Conservation (phyloP, 164 flowering plant species). For the Paratinospora sagittata region DNA sequence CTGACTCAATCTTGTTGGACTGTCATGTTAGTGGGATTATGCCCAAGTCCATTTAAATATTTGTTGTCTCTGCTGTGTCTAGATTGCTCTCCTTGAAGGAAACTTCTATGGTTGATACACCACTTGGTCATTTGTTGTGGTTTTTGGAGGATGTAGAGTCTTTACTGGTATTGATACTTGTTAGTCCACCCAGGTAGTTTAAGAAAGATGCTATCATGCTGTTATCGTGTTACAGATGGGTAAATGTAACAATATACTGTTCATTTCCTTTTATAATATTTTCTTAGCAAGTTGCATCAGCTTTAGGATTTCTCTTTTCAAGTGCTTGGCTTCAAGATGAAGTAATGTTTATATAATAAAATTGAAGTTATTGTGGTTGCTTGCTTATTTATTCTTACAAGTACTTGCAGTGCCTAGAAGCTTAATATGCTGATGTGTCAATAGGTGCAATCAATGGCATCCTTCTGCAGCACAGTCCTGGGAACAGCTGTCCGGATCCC, state of each 20-base stretch:
- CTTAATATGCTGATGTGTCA: not conserved
- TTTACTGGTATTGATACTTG: no score
- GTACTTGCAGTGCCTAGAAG: not conserved
- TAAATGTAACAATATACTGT: not conserved
- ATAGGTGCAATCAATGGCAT: conserved; percentile 87
- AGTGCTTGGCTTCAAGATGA: not conserved
- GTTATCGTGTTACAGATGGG: no score
- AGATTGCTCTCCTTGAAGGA: no score
- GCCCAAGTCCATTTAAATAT: no score
- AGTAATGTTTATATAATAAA: not conserved
- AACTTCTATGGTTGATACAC: no score
- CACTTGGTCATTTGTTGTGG: no score
- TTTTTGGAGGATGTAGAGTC: no score
- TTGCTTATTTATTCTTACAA: not conserved
- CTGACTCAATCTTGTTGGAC: no score
- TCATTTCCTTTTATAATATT: not conserved
- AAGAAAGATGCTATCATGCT: no score
- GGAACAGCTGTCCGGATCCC: conserved; percentile 98
- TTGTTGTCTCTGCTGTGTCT: no score
- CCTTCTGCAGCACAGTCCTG: conserved; percentile 90
- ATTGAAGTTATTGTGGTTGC: not conserved
- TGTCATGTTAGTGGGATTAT: no score
- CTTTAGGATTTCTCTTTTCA: not conserved
- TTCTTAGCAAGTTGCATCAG: not conserved
- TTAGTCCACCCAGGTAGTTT: no score